Evolutionary conservation across 2,329 filamentous ascomycete genomes (phyloP), one percentile per base, ranked within the genome.

Genomic region (Capronia americana): DNA sequence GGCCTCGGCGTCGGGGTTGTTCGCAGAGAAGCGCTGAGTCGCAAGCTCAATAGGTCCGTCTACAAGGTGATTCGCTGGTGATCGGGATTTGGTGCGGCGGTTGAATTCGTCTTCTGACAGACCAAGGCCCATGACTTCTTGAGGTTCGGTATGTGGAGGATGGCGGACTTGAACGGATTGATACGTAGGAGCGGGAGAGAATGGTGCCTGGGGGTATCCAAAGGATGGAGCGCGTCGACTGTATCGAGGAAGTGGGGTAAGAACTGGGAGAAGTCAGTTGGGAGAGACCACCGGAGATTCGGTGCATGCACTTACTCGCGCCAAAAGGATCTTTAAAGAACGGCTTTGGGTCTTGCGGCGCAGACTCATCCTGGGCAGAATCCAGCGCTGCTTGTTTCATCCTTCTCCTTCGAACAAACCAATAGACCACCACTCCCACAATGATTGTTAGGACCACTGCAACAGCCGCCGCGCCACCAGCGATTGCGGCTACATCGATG

Each of bases 71-170:
- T 59, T 32, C 1, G 34, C 61, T 5, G 65, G 65, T 14, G 65
- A 54, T 41, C 65, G 46, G 1, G 68, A 68, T 54, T 55, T 61
- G 41, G 24, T 58, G 2, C 68, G 65, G 5, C 65, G 56, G 32
- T 66, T 62, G 61, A 63, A 70, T 46, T 70, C 64, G 20, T 64
- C 65, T 44, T 38, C 14, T 11, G 58, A 65, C 41, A 70, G 32
- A 10, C 65, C 65, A 24, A 63, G 20, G 14, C 68, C 65, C 65
- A 70, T 67, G 23, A 70, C 67, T 53, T 70, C 68, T 38, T 65
- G 65, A 14, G 68, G 65, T 24, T 65, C 68, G 11, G 53, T 48
- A 11, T 65, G 57, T n/a, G 63, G 62, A 4, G 26, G 12, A 26
- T 60, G 64, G n/a, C n/a, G 17, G 12, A 44, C 34, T n/a, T 38